These are phyloP conservation scores for Lentinula edodes DNA, from an alignment of 768 basidiomycete genomes.

Conservation along the genomic window DNA sequence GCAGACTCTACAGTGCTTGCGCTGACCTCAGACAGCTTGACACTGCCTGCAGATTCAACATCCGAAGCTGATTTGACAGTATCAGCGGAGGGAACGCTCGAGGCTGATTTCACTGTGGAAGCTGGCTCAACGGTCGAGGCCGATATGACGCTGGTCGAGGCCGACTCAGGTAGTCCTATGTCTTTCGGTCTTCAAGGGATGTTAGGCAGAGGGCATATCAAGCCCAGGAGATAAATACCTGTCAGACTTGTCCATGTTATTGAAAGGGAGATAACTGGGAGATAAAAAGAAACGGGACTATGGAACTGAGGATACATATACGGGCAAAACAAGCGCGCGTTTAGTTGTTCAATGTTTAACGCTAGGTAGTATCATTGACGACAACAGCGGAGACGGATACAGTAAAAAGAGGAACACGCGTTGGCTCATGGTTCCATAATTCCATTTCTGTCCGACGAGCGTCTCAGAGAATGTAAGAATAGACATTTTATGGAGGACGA, in stretches of 20 bases:
- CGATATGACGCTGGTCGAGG: not conserved
- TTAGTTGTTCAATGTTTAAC: not conserved
- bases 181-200: not conserved
- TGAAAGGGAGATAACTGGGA: not conserved
- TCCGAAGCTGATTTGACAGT: not conserved
- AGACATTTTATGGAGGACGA: not conserved
- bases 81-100: not conserved
- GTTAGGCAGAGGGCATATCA: not conserved
- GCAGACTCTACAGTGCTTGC: not conserved
- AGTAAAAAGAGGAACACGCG: no score
- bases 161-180: not conserved
- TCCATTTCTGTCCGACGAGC: no score
- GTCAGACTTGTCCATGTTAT: not conserved
- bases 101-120: not conserved
- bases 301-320: not conserved
- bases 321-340: not conserved
- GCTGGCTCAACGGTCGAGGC: not conserved
- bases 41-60: not conserved
- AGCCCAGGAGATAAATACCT: not conserved
- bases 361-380: no score
- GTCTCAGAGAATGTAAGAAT: not conserved
- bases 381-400: no score
- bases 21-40: not conserved
- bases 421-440: no score
- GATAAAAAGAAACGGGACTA: not conserved